Percentiles rank a stretch among this genome's conserved stretches.
These are phyloP conservation scores for Penicillium frequentans DNA, from an alignment of 2,329 filamentous ascomycete species.

Conservation along the genomic window DNA sequence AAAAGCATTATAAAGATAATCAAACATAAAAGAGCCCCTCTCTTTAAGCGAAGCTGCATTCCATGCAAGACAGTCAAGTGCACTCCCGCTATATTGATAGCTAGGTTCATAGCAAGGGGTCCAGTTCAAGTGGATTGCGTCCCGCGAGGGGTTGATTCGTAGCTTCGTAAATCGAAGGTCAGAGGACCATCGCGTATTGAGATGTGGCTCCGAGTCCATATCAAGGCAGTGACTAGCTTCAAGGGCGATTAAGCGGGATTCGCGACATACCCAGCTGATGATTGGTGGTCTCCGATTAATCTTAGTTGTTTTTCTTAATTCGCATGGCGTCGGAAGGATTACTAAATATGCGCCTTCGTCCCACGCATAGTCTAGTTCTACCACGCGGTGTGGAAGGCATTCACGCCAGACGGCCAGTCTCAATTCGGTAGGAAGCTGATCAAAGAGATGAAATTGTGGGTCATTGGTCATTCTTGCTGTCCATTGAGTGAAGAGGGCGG, in stretches of 20 bases:
- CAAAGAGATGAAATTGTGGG: neutral
- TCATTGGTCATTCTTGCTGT: too few relatives aligned
- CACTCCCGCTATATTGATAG: neutral
- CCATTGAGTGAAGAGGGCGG: too few relatives aligned
- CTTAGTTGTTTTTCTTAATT: neutral
- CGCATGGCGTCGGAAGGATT: neutral
- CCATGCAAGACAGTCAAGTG: neutral
- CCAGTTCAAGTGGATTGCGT: neutral
- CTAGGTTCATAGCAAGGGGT: neutral
- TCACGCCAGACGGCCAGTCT: constrained; percentile 4
- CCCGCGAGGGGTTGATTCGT: neutral
- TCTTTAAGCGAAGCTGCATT: neutral
- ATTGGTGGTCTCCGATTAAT: neutral
- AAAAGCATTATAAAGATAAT: neutral
- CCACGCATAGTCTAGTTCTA: neutral
- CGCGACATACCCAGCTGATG: neutral
- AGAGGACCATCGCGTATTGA: neutral
- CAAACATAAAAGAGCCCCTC: neutral
- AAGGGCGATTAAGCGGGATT: neutral
- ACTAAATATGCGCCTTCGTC: neutral
- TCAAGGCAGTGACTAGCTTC: neutral
- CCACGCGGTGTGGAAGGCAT: constrained; percentile 4
- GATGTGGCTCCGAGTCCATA: neutral
- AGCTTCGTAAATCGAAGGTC: too few relatives aligned
- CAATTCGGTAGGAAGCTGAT: neutral